Conservation (phyloP, 257 asterid genomes). For the Solanum chmielewskii region DNA sequence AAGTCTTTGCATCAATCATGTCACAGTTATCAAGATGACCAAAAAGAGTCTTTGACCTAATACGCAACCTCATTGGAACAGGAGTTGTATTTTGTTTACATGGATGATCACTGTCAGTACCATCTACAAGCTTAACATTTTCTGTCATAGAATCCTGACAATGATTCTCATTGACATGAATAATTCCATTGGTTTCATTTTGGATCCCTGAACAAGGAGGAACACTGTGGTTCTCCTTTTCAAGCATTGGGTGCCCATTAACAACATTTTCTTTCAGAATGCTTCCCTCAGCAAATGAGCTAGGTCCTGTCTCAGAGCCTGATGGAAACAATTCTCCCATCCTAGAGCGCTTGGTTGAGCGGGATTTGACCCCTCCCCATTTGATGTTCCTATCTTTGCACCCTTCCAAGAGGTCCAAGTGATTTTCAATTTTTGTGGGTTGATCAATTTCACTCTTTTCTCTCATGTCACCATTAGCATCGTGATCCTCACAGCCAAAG, state of each 20-base stretch:
- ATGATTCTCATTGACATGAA: conserved; percentile 15
- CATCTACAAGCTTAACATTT: conserved; percentile 16
- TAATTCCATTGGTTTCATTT: conserved; percentile 21
- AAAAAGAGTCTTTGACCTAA: conserved; percentile 39
- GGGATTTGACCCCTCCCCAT: conserved; percentile 90
- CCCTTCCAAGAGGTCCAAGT: conserved; percentile 64
- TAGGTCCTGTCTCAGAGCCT: conserved; percentile 25
- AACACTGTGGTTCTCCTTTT: conserved; percentile 14
- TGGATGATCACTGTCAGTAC: conserved; percentile 16
- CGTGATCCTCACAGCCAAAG: conserved; percentile 15
- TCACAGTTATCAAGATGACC: conserved; percentile 30
- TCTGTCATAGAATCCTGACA: conserved; percentile 9
- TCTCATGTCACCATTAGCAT: conserved; percentile 23
- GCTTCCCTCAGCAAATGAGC: conserved; percentile 27
- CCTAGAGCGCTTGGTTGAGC: conserved; percentile 69
- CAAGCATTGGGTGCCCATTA: conserved; percentile 21
- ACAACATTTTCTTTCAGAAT: conserved; percentile 24
- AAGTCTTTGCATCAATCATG: conserved; percentile 12
- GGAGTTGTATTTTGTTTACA: conserved; percentile 29
- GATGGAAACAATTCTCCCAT: conserved; percentile 41
- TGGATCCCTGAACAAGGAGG: conserved; percentile 25
- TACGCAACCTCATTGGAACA: conserved; percentile 50
- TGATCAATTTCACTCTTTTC: conserved; percentile 22
- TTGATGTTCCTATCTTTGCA: conserved; percentile 50
- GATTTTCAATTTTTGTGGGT: conserved; percentile 18